phyloP scores from a whole-genome alignment of 2,329 filamentous ascomycete species.

The Coniochaeta sp. region DNA sequence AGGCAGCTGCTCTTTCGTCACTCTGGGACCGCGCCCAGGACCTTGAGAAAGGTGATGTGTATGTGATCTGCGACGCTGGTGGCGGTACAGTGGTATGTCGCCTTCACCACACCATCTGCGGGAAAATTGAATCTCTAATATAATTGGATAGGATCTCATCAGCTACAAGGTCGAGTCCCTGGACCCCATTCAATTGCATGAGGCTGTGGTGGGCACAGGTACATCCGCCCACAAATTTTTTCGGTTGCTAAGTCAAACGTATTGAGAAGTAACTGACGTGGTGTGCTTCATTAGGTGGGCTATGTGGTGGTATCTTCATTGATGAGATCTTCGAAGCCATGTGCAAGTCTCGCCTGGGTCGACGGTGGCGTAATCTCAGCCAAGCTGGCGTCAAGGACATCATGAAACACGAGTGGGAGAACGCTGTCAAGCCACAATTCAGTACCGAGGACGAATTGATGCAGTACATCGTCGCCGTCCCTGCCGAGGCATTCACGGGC shows the following conservation, averaged over 20 bases:
- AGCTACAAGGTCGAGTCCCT: slow-evolving; percentile 9
- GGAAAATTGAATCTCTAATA: background rate
- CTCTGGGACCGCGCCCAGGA: slow-evolving; percentile 6
- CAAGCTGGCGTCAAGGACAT: background rate
- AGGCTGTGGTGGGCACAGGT: slow-evolving; percentile 1
- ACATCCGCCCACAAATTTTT: too few relatives aligned
- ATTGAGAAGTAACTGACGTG: background rate
- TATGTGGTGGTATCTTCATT: slow-evolving; percentile 2
- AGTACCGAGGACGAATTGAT: background rate
- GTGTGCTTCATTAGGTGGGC: background rate
- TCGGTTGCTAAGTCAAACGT: too few relatives aligned
- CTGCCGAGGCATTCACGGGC: background rate
- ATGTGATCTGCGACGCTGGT: slow-evolving; percentile 16
- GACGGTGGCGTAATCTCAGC: background rate
- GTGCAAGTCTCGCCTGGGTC: background rate
- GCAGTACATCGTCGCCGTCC: background rate
- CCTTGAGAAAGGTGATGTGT: slow-evolving; percentile 6
- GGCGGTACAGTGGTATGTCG: slow-evolving; percentile 14
- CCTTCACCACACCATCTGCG: too few relatives aligned
- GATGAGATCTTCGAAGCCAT: background rate
- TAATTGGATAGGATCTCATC: slow-evolving; percentile 8
- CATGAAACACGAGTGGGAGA: slow-evolving; percentile 3
- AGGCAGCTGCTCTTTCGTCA: slow-evolving; percentile 17
- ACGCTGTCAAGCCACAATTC: background rate
- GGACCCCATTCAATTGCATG: background rate